Evolutionary conservation across 1,284 basidiomycete species (phyloP), one percentile per base, ranked within the genome.

Genomic region (Leccinum holopus): DNA sequence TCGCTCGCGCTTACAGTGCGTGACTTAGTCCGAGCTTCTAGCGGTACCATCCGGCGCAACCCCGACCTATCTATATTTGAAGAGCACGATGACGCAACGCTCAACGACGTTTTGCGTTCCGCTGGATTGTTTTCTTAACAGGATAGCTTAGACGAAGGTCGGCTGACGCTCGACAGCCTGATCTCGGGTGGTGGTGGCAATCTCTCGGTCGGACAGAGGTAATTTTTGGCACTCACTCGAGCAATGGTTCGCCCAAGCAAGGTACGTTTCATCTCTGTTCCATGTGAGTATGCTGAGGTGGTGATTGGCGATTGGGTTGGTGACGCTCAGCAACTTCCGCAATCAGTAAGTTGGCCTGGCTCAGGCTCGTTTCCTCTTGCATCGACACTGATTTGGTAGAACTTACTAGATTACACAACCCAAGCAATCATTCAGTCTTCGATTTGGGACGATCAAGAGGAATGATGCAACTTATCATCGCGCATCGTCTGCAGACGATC

Each of bases 201-300:
- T 69, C 77, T 92, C 32, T 87, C 84, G 1, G 85, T 90, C 37
- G 90, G 90, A 3, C 87, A 92, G 70, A 79, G 89, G 4, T 90
- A 92, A 70, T 85, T 84, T 18, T 33, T 80, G 39, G 80, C 82
- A 0, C 75, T 84, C 4, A 84, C 84, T 1, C 75, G 73, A 33
- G 75, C 75, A 3, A 69, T 76, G 35, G 67, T 76, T 11, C 64
- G 72, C n/a, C 55, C 63, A 41, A 73, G 69, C 52, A 76, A 63
- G 83, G 71, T 62, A 64, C 63, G 72, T 70, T 52, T 21, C 49
- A 25, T 52, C 51, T 28, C 21, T 14, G 6, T 14, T 56, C 32
- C 10, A 21, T 55, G 11, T 57, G 44, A 47, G 21, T 35, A 58
- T 10, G 21, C 9, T 47, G 6, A 32, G 16, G 7, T 41, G 30